These are phyloP conservation scores for Colletotrichum sp. DNA, from an alignment of 2,329 filamentous ascomycete genomes.

Conservation along the genomic window DNA sequence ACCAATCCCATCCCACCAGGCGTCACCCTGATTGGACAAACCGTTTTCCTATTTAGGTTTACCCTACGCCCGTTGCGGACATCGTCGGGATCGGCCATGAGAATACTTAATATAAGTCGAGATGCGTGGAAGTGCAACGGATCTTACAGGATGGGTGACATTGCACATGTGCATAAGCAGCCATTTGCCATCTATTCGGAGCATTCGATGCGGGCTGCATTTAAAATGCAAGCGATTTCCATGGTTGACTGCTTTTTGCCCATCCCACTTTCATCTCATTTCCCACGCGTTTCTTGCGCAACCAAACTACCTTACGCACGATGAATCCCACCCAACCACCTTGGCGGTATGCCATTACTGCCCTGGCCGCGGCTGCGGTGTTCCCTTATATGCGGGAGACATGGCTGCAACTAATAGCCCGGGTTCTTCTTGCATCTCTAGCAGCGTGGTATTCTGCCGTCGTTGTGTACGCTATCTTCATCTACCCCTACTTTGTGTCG, in stretches of 20 bases:
- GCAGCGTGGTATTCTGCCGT: not conserved
- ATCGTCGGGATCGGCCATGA: not conserved
- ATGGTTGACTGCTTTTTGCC: no score
- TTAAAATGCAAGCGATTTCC: no score
- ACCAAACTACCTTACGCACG: not conserved
- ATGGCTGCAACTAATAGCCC: not conserved
- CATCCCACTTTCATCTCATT: not conserved
- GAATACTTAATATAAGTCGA: no score
- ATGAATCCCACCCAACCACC: not conserved
- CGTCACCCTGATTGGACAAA: not conserved
- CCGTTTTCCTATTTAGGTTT: no score
- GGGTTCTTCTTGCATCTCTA: not conserved
- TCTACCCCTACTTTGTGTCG: slow-evolving; percentile 49
- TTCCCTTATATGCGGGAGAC: not conserved
- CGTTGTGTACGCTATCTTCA: slow-evolving; percentile 36
- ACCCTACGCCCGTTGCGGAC: no score
- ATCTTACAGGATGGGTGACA: no score
- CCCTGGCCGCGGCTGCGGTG: not conserved
- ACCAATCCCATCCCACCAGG: not conserved
- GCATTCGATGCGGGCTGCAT: no score
- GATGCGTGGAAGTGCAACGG: no score
- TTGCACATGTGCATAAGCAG: no score
- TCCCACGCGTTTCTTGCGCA: no score
- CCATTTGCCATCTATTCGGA: no score
- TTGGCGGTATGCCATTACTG: not conserved